These are phyloP conservation scores for Cucurbita ficifolia DNA, from an alignment of 306 rosid genomes.

Conservation along the genomic window DNA sequence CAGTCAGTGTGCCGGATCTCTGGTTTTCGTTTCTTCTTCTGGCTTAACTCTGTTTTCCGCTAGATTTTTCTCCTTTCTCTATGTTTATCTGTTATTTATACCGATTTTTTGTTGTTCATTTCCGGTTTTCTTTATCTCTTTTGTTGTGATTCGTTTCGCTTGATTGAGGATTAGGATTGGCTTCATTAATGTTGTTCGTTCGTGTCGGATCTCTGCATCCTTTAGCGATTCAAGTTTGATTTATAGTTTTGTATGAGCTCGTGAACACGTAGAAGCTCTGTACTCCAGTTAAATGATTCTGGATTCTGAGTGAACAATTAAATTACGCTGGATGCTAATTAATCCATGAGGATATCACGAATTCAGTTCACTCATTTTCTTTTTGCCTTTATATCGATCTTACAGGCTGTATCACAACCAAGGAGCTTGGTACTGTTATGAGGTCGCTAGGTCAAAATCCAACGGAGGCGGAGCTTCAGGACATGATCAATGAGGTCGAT, in stretches of 20 bases:
- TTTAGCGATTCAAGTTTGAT: not conserved
- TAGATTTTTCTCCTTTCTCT: not conserved
- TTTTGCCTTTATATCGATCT: not conserved
- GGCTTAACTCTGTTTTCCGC: not conserved
- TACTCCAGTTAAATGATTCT: not conserved
- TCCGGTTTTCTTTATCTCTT: not conserved
- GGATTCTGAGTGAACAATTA: not conserved
- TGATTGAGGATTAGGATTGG: not conserved
- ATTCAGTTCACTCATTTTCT: not conserved
- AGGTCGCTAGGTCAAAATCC: slow-evolving; percentile 85
- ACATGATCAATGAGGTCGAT: slow-evolving; percentile 82
- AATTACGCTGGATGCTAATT: too few species aligned
- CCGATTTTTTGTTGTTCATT: not conserved
- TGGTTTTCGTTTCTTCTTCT: not conserved
- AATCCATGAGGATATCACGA: not conserved
- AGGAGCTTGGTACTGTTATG: slow-evolving; percentile 91
- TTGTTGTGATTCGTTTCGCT: not conserved
- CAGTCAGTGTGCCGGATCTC: not conserved
- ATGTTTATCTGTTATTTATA: not conserved
- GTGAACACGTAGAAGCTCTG: not conserved
- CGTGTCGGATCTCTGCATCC: not conserved
- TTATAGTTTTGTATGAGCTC: too few species aligned
- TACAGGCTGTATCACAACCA: slow-evolving; percentile 74
- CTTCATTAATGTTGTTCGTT: not conserved
- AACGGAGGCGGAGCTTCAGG: slow-evolving; percentile 86